Percentiles rank a stretch among this genome's conserved stretches.
phyloP scores from a whole-genome alignment of 305 asterid species.

The Fraxinus baroniana region DNA sequence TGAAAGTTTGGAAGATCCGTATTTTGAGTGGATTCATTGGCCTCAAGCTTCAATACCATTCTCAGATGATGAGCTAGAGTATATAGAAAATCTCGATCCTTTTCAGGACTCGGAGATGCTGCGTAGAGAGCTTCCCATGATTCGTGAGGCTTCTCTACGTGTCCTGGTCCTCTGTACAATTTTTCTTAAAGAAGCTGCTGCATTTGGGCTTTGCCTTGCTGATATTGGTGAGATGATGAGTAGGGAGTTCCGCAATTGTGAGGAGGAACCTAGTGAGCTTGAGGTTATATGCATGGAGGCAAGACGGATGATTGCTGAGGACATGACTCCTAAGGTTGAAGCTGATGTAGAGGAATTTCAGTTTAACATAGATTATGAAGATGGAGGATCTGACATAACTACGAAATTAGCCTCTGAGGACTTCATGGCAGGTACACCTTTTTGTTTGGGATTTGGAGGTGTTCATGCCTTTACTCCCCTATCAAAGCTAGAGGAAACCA shows the following conservation, averaged over 20 bases:
- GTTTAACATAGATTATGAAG: neutral
- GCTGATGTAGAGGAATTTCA: neutral
- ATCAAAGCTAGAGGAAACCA: neutral
- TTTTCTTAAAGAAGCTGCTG: neutral
- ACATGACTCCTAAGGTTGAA: neutral
- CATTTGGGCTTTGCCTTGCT: neutral
- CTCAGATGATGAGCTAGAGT: neutral
- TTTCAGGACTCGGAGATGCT: neutral
- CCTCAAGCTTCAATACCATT: neutral
- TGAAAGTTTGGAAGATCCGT: slow-evolving; percentile 34
- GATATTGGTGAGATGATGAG: neutral
- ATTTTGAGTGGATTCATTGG: neutral
- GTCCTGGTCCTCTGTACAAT: neutral
- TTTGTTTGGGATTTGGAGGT: neutral
- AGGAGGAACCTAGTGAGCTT: neutral
- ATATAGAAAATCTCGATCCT: neutral
- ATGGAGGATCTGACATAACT: neutral
- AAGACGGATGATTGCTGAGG: neutral
- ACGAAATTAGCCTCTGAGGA: neutral
- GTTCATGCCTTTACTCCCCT: neutral
- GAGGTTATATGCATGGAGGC: neutral
- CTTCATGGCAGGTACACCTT: neutral
- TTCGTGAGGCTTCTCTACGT: neutral
- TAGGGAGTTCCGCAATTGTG: neutral
- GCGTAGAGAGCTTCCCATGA: neutral